Percentiles rank a stretch among this genome's conserved stretches.
These are phyloP conservation scores for Diophrys sp. DNA, from an alignment of 73 alveolate species.

Conservation along the genomic window DNA sequence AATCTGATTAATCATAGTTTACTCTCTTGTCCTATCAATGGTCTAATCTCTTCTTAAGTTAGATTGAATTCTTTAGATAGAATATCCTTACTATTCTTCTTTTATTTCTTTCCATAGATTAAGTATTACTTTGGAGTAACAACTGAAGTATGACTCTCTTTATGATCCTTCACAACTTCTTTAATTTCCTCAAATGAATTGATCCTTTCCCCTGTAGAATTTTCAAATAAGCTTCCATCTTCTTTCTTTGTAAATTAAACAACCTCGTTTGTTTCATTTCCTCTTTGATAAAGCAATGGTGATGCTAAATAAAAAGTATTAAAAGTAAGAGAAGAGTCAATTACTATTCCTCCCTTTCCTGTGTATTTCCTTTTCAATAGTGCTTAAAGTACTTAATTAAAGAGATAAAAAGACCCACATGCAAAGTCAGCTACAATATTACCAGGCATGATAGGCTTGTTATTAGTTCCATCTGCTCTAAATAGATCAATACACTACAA, in stretches of 20 bases:
- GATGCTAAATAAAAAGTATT: conserved; percentile 7
- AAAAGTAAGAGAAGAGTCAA: conserved; percentile 2
- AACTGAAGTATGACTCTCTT: not conserved
- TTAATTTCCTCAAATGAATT: not conserved
- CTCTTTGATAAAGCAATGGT: not conserved
- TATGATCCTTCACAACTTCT: too few relatives aligned
- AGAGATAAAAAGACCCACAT: conserved; percentile 26
- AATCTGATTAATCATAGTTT: too few relatives aligned
- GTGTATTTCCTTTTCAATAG: not conserved
- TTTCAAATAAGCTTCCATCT: not conserved
- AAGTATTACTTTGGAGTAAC: too few relatives aligned
- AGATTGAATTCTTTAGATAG: too few relatives aligned
- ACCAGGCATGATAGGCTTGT: conserved; percentile 44
- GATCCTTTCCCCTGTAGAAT: not conserved
- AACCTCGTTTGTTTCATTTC: not conserved
- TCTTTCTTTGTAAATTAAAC: not conserved
- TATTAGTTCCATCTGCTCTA: too few relatives aligned
- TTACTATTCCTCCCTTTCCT: not conserved
- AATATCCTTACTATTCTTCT: too few relatives aligned
- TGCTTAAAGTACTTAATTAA: conserved; percentile 5
- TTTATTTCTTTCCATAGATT: too few relatives aligned
- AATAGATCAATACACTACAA: too few relatives aligned
- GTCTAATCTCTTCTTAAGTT: too few relatives aligned
- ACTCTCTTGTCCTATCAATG: too few relatives aligned
- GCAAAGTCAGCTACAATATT: conserved; percentile 57